Evolutionary conservation across 306 rosid genomes (phyloP).

Genomic region (Quercus glauca): DNA sequence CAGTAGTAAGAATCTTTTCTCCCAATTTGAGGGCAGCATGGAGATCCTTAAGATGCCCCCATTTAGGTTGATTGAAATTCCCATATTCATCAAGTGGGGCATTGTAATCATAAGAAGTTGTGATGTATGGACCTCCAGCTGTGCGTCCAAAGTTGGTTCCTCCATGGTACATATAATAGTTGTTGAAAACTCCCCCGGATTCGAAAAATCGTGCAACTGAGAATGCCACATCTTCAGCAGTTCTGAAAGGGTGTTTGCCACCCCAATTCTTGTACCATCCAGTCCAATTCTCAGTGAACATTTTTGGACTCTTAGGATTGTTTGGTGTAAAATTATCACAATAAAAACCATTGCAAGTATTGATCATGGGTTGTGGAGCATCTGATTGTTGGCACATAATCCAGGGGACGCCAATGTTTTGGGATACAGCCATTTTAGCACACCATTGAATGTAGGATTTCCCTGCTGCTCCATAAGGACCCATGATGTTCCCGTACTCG

Average conservation of each 20-base stretch:
- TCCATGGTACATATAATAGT: slow-evolving; percentile 37
- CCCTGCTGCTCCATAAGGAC: slow-evolving; percentile 16
- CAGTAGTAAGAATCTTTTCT: slow-evolving; percentile 3
- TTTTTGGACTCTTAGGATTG: slow-evolving; percentile 5
- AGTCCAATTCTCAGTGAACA: slow-evolving; percentile 36
- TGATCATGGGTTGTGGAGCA: slow-evolving; percentile 27
- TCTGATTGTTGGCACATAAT: slow-evolving; percentile 31
- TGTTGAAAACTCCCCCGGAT: slow-evolving; percentile 12
- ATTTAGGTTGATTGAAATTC: slow-evolving; percentile 30
- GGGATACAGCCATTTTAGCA: slow-evolving; percentile 15
- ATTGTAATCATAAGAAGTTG: slow-evolving; percentile 28
- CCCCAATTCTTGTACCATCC: slow-evolving; percentile 26
- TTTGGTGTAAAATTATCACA: slow-evolving; percentile 14
- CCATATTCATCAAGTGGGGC: slow-evolving; percentile 42
- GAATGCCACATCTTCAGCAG: slow-evolving; percentile 24
- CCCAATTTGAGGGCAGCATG: slow-evolving; percentile 18
- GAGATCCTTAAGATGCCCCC: slow-evolving; percentile 34
- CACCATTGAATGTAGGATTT: slow-evolving; percentile 21
- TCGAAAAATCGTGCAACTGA: slow-evolving; percentile 22
- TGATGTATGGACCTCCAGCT: slow-evolving; percentile 19
- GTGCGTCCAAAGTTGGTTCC: slow-evolving; percentile 37
- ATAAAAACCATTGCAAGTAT: slow-evolving; percentile 33
- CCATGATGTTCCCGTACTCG: slow-evolving; percentile 28
- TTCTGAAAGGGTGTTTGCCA: slow-evolving; percentile 16
- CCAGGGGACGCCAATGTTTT: slow-evolving; percentile 28